Conservation (phyloP, 257 asterid genomes). For the Nyctanthes arbortristis region DNA sequence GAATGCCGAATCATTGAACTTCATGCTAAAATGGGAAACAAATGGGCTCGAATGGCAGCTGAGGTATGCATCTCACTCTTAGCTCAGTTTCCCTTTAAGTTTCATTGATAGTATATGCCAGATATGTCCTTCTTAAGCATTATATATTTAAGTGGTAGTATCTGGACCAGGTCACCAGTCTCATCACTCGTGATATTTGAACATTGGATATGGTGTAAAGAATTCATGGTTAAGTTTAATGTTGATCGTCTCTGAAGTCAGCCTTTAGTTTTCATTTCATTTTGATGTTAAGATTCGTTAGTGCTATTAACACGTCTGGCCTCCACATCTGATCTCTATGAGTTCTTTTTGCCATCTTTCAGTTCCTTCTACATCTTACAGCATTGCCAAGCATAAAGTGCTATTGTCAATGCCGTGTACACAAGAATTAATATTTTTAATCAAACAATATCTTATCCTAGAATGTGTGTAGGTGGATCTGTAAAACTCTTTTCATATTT, state of each 20-base stretch:
- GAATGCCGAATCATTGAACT: conserved; percentile 54
- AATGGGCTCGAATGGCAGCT: conserved; percentile 66
- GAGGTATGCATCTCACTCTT: conserved; percentile 40
- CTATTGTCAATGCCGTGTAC: not conserved
- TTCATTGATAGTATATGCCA: not conserved
- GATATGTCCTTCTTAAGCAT: not conserved
- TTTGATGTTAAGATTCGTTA: not conserved
- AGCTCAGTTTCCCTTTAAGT: conserved; percentile 15
- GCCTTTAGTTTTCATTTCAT: not conserved
- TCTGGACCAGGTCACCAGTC: not conserved
- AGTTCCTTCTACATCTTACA: not conserved
- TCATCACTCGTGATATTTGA: not conserved
- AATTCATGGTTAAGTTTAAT: not conserved
- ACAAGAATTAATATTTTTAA: not conserved
- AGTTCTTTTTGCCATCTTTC: conserved; percentile 1
- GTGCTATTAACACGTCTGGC: not conserved
- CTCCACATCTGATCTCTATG: conserved; percentile 5
- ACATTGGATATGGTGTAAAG: not conserved
- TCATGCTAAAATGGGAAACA: conserved; percentile 65
- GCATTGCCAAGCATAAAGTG: conserved; percentile 6
- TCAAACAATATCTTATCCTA: not conserved
- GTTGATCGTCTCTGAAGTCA: not conserved
- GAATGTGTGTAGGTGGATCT: not conserved
- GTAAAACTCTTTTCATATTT: not conserved
- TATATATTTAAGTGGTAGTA: not conserved